Conservation (phyloP, 1,284 basidiomycete species). For the Albatrellus sp. region DNA sequence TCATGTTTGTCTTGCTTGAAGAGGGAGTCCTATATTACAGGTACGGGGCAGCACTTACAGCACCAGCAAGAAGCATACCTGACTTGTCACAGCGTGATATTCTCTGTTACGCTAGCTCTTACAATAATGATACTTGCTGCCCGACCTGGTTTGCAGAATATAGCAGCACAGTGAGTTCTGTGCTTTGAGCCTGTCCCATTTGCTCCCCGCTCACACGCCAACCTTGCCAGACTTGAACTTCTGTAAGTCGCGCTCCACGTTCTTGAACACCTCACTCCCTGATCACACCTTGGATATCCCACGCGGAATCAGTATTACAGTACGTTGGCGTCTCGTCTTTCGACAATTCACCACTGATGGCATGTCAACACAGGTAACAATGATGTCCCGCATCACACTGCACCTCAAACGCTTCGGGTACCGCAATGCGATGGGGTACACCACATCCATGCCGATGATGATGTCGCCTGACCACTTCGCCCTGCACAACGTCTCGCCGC, state of each 20-base stretch:
- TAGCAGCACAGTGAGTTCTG: constrained; percentile 38
- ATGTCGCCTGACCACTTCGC: no score
- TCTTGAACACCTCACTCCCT: background rate
- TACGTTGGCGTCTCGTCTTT: constrained; percentile 2
- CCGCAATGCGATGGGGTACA: background rate
- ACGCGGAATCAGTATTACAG: constrained; percentile 14
- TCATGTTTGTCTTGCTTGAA: constrained; percentile 33
- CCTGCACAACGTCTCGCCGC: no score
- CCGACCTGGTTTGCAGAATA: constrained; percentile 31
- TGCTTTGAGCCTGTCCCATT: background rate
- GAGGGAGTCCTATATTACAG: constrained; percentile 45
- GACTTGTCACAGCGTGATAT: constrained; percentile 29
- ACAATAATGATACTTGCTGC: constrained; percentile 39
- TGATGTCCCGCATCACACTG: constrained; percentile 42
- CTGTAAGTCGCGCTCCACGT: constrained; percentile 25
- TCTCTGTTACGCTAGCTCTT: constrained; percentile 35
- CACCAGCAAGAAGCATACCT: no score
- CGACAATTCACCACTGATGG: constrained; percentile 8
- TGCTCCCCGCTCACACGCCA: background rate
- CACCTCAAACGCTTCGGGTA: constrained; percentile 21
- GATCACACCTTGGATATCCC: background rate
- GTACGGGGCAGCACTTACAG: constrained; percentile 15
- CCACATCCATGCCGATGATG: background rate
- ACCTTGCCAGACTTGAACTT: constrained; percentile 28
- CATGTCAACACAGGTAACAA: constrained; percentile 25